A percentile compares a stretch with the other conserved stretches of the same genome.
These are phyloP conservation scores for Eucalyptus lansdowneana DNA, from an alignment of 345 rosid genomes.

Conservation along the genomic window DNA sequence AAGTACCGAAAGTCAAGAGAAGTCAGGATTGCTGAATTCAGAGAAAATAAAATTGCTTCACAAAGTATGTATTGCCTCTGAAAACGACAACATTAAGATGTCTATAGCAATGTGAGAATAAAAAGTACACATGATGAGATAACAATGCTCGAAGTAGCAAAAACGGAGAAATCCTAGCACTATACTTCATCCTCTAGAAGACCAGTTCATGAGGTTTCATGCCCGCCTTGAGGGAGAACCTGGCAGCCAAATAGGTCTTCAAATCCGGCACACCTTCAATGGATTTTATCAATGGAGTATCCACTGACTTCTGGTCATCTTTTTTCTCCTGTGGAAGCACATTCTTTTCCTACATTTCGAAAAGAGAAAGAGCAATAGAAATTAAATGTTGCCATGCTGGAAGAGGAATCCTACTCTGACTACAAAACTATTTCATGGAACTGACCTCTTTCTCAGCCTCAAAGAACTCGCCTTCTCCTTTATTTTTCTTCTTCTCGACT, in stretches of 20 bases:
- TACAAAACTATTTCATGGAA: background rate
- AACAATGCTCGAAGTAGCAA: background rate
- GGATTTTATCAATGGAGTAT: conserved; percentile 40
- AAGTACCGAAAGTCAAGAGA: background rate
- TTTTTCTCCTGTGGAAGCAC: conserved; percentile 63
- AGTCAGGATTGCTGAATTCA: background rate
- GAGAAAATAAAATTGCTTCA: background rate
- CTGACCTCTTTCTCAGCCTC: conserved; percentile 68
- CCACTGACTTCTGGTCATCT: conserved; percentile 75
- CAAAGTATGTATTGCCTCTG: background rate
- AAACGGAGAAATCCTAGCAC: background rate
- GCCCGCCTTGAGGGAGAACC: conserved; percentile 73
- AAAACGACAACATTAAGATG: background rate
- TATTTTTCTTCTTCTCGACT: conserved; percentile 57
- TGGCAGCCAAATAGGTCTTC: conserved; percentile 72
- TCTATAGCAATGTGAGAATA: background rate
- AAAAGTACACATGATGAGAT: background rate
- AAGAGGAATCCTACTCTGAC: background rate
- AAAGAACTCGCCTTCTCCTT: conserved; percentile 71
- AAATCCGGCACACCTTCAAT: conserved; percentile 64
- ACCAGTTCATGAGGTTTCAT: conserved; percentile 84
- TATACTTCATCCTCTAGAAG: conserved; percentile 19
- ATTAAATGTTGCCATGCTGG: background rate
- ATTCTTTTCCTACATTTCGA: conserved; percentile 39
- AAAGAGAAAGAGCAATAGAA: background rate